Evolutionary conservation across 1,284 basidiomycete genomes (phyloP).

Genomic region (Grifola frondosa): DNA sequence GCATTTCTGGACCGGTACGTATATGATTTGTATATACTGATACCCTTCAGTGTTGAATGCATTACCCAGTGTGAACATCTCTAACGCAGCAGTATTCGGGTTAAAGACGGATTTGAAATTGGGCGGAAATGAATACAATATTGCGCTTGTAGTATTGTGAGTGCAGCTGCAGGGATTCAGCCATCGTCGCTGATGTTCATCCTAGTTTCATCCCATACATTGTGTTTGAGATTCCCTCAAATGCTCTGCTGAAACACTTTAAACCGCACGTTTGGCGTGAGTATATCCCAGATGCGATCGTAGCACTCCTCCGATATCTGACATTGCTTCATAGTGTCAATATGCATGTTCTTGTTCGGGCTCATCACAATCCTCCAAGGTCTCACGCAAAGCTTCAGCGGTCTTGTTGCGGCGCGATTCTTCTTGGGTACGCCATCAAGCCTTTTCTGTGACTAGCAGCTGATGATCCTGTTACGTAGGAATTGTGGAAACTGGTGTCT

Average conservation of each 20-base stretch:
- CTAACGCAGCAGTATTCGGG: constrained; percentile 31
- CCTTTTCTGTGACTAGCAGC: constrained; percentile 9
- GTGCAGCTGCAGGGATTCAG: constrained; percentile 1
- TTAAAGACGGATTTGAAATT: constrained; percentile 31
- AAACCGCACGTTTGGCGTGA: constrained; percentile 33
- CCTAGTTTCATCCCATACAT: constrained; percentile 33
- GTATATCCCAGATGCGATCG: constrained; percentile 5
- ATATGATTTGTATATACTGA: background rate
- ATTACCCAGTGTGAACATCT: constrained; percentile 29
- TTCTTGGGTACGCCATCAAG: constrained; percentile 32
- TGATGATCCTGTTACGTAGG: constrained; percentile 4
- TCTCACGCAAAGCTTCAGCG: constrained; percentile 34
- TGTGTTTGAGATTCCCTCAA: constrained; percentile 35
- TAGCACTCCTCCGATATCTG: background rate
- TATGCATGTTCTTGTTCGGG: constrained; percentile 37
- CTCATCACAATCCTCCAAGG: constrained; percentile 35
- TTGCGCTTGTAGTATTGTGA: constrained; percentile 33
- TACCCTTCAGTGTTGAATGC: background rate
- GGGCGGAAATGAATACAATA: constrained; percentile 29
- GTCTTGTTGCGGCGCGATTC: constrained; percentile 38
- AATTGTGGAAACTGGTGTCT: constrained; percentile 31
- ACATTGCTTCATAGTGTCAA: constrained; percentile 21
- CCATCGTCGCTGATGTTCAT: background rate
- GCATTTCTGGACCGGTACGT: constrained; percentile 35
- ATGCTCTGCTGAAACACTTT: constrained; percentile 32